A percentile compares a stretch with the other conserved stretches of the same genome.
Evolutionary conservation across 1,284 basidiomycete genomes (phyloP).

Genomic region (Agroathelia rolfsii): DNA sequence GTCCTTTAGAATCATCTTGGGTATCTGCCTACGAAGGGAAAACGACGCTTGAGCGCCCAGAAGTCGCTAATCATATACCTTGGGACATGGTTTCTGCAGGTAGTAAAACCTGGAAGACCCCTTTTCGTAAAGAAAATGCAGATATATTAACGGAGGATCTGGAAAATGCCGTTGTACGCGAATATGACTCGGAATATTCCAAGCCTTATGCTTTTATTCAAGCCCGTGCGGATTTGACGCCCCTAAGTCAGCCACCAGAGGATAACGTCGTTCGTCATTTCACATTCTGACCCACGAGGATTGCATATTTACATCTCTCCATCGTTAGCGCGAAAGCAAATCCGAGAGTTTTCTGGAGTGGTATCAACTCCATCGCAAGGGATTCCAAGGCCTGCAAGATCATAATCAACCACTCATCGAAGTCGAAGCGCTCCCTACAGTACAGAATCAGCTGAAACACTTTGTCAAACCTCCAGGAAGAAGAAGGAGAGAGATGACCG

Average conservation of each 20-base stretch:
- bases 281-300: constrained; percentile 4
- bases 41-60: constrained; percentile 20
- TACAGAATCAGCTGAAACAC: constrained; percentile 48
- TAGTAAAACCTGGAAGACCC: constrained; percentile 37
- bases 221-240: constrained; percentile 56
- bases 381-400: constrained; percentile 51
- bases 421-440: constrained; percentile 38
- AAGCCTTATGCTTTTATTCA: constrained; percentile 47
- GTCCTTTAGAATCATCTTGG: constrained; percentile 40
- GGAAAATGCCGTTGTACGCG: constrained; percentile 59
- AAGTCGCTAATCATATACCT: constrained; percentile 40
- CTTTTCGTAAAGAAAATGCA: constrained; percentile 34
- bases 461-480: constrained; percentile 27
- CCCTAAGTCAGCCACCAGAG: constrained; percentile 55
- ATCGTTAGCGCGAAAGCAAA: constrained; percentile 42
- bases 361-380: constrained; percentile 47
- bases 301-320: constrained; percentile 5
- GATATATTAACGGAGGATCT: constrained; percentile 34
- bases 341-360: constrained; percentile 54
- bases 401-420: constrained; percentile 64
- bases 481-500: constrained; percentile 15
- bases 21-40: constrained; percentile 14
- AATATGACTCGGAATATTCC: constrained; percentile 71
- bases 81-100: constrained; percentile 55
- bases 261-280: constrained; percentile 47